Evolutionary conservation across 2,329 filamentous ascomycete species (phyloP), one percentile per base, ranked within the genome.

Genomic region (Epichloe elymi): DNA sequence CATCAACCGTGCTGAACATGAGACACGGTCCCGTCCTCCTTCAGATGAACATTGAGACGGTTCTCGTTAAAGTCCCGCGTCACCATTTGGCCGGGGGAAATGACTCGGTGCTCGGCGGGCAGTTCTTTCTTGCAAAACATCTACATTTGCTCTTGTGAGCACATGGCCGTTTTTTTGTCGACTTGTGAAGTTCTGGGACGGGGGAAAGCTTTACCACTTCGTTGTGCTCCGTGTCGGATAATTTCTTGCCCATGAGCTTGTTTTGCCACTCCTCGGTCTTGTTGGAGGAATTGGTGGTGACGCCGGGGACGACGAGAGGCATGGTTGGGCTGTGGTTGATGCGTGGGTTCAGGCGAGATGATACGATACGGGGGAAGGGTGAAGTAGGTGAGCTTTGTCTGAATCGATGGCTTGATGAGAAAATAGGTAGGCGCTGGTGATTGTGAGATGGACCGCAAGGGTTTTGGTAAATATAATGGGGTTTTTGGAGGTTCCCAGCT

Each of bases 241-340:
- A 65, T 46, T 72, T 82, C 76, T 83, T 84, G 61, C 80, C 80
- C 44, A 79, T 73, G 4, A 84, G 70, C 70, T 82, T 81, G 65
- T 73, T 74, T 57, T 67, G 69, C 80, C 80, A 84, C 59, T 79
- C 71, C 53, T 79, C 69, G 37, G 73, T 77, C 65, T 72, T 71
- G 62, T 68, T 61, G 55, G 63, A 63, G 40, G 70, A 65, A 54
- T 67, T 68, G 55, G 67, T 70, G 55, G 71, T 80, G 58, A 82
- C 67, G 61, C 75, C 77, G 51, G 79, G 79, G 17, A 81, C 73
- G 59, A 83, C 72, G 67, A 83, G 79, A 76, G 80, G 80, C 80
- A 84, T 82, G 68, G n/a, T 64, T 53, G 39, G 26, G 48, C 44
- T 12, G 15, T 17, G 19, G 38, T 17, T 17, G 11, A 17, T 26